A percentile compares a stretch with the other conserved stretches of the same genome.
phyloP scores from a whole-genome alignment of 306 rosid species.

The Rosa rugosa region DNA sequence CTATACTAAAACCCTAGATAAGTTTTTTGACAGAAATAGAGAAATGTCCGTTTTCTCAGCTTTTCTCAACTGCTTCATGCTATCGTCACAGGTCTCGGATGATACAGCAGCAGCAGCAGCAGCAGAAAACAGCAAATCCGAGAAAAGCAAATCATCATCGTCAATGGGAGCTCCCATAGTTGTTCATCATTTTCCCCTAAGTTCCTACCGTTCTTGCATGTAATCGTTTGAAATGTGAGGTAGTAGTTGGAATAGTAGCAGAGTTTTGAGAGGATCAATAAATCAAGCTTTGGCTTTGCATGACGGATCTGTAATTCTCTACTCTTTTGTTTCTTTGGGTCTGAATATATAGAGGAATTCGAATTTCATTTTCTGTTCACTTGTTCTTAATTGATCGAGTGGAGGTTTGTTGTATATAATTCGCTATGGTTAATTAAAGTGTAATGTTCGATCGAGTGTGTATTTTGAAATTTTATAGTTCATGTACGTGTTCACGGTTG shows the following conservation, averaged over 20 bases:
- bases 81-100: constrained; percentile 12
- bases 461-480: no score
- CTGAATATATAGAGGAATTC: no score
- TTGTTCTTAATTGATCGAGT: no score
- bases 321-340: no score
- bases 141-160: not conserved
- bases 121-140: not conserved
- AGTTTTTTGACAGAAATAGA: not conserved
- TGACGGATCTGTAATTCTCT: not conserved
- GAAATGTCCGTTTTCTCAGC: not conserved
- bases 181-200: constrained; percentile 1
- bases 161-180: constrained; percentile 18
- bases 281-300: not conserved
- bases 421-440: no score
- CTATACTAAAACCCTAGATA: not conserved
- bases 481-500: no score
- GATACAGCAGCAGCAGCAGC: not conserved
- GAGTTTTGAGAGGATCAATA: not conserved
- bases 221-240: not conserved
- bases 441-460: no score
- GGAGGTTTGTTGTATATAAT: no score
- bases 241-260: not conserved
- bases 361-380: no score
- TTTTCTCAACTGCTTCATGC: not conserved
- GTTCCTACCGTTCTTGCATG: constrained; percentile 3